These are phyloP conservation scores for Hypholoma fasciculare DNA, from an alignment of 768 basidiomycete genomes.

Conservation along the genomic window DNA sequence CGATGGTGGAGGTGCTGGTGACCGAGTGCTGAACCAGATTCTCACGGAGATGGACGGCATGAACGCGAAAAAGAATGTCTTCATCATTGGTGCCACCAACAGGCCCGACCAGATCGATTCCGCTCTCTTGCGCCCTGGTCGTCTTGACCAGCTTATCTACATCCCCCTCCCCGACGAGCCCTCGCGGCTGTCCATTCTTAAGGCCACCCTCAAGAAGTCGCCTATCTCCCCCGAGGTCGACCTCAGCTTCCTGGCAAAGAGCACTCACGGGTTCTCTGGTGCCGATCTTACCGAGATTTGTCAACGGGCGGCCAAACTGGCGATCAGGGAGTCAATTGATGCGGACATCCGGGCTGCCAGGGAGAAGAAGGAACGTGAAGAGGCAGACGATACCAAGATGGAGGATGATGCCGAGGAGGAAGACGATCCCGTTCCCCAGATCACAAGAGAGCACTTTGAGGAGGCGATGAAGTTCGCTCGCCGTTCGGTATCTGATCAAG, in stretches of 20 bases:
- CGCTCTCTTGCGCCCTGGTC: conserved; percentile 93
- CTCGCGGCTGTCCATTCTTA: conserved; percentile 89
- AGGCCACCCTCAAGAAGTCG: conserved; percentile 88
- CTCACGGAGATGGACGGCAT: conserved; percentile 99
- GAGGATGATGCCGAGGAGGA: conserved; percentile 73
- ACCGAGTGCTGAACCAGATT: conserved; percentile 96
- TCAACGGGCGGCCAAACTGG: conserved; percentile 95
- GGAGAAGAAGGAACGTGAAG: conserved; percentile 81
- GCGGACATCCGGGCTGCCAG: conserved; percentile 79
- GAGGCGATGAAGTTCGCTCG: conserved; percentile 98
- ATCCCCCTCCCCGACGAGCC: conserved; percentile 96
- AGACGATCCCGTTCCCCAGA: conserved; percentile 90
- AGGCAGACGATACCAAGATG: conserved; percentile 70
- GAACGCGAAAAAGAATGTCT: conserved; percentile 99
- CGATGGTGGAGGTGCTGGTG: conserved; percentile 95
- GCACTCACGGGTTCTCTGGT: conserved; percentile 97
- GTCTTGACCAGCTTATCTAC: conserved; percentile 99
- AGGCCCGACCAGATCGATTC: conserved; percentile 95
- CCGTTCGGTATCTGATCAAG: conserved; percentile 94
- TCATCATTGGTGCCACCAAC: conserved; percentile 97
- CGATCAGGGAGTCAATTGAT: conserved; percentile 94
- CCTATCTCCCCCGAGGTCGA: conserved; percentile 85
- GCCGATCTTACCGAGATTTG: conserved; percentile 99
- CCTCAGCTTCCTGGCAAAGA: conserved; percentile 83
- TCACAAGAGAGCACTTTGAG: conserved; percentile 94